Evolutionary conservation across 192 early-diverging fungal genomes (phyloP).

Genomic region (Backusella circina): DNA sequence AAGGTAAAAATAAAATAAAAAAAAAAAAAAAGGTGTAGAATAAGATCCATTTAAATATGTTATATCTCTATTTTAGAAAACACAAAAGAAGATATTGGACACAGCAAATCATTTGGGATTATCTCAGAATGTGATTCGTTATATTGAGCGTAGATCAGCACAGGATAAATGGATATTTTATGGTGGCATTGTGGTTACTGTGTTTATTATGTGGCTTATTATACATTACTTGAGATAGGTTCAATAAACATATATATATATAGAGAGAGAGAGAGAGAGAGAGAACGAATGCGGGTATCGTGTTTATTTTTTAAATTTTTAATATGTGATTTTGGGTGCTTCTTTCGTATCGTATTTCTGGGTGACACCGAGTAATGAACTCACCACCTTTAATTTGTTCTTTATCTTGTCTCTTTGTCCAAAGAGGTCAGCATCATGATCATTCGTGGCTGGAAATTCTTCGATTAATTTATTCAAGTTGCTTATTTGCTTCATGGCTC

Average conservation of each 20-base stretch:
- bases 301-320: not conserved
- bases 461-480: constrained; percentile 37
- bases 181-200: constrained; percentile 44
- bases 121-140: constrained; percentile 55
- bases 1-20: constrained; percentile 37
- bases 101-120: constrained; percentile 55
- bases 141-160: constrained; percentile 50
- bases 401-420: constrained; percentile 49
- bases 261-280: not conserved
- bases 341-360: constrained; percentile 26
- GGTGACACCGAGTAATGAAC: constrained; percentile 35
- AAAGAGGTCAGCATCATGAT: constrained; percentile 43
- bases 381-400: constrained; percentile 49
- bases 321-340: constrained; percentile 26
- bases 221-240: constrained; percentile 46
- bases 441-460: constrained; percentile 47
- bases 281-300: too few species aligned
- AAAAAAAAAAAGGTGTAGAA: not conserved
- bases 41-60: not conserved
- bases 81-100: constrained; percentile 53
- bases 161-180: constrained; percentile 64
- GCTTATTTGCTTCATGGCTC: constrained; percentile 45
- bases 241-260: not conserved
- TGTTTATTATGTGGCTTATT: constrained; percentile 52
- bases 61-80: constrained; percentile 38